These are phyloP conservation scores for Naganishia vishniacii DNA, from an alignment of 768 basidiomycete genomes.

Conservation along the genomic window DNA sequence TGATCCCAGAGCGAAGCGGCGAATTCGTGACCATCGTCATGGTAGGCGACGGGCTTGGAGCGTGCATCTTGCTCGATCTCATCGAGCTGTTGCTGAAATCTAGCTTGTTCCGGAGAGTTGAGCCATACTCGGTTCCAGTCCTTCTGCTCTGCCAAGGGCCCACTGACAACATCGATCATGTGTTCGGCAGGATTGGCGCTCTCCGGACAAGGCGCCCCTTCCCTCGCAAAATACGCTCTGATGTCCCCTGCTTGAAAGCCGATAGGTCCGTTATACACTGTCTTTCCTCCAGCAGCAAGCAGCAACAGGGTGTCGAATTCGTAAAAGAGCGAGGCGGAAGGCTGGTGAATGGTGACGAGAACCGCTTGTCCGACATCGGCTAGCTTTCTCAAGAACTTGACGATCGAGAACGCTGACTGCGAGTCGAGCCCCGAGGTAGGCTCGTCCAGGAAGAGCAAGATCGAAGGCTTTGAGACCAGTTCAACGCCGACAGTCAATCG, in stretches of 20 bases:
- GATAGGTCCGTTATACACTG: slow-evolving; percentile 29
- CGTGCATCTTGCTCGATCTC: slow-evolving; percentile 53
- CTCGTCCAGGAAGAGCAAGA: slow-evolving; percentile 69
- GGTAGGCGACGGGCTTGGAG: slow-evolving; percentile 50
- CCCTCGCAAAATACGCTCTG: slow-evolving; percentile 11
- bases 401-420: slow-evolving; percentile 72
- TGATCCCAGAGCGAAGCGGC: slow-evolving; percentile 29
- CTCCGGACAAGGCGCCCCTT: slow-evolving; percentile 52
- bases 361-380: slow-evolving; percentile 77
- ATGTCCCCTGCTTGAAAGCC: slow-evolving; percentile 2
- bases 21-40: slow-evolving; percentile 39
- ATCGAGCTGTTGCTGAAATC: slow-evolving; percentile 51
- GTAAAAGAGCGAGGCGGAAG: slow-evolving; percentile 65
- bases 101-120: slow-evolving; percentile 57
- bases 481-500: slow-evolving; percentile 77
- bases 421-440: slow-evolving; percentile 71
- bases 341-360: slow-evolving; percentile 65
- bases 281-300: slow-evolving; percentile 66
- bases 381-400: slow-evolving; percentile 61
- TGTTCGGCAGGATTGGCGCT: slow-evolving; percentile 70
- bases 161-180: slow-evolving; percentile 59
- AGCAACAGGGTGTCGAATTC: slow-evolving; percentile 71
- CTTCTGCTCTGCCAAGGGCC: slow-evolving; percentile 59
- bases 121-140: slow-evolving; percentile 82
- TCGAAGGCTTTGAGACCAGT: slow-evolving; percentile 68